Evolutionary conservation across 2,329 filamentous ascomycete genomes (phyloP).

Genomic region (Neopestalotiopsis sp.): DNA sequence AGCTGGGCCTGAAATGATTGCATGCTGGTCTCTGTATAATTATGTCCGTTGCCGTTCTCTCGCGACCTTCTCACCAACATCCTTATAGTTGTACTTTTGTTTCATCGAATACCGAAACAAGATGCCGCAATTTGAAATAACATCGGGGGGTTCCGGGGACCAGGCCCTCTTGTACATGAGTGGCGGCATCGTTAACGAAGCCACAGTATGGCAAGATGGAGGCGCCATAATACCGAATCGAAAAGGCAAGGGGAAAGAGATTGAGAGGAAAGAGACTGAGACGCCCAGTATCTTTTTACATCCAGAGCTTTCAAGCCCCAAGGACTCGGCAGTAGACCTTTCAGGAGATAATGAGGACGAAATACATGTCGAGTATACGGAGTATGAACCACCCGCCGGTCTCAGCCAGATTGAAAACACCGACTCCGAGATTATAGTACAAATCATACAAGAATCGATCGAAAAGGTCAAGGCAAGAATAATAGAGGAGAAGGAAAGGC

Average conservation of each 20-base stretch:
- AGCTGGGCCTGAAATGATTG: not conserved
- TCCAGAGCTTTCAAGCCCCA: constrained; percentile 10
- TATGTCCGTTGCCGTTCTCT: not conserved
- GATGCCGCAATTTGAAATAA: not conserved
- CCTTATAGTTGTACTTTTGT: not conserved
- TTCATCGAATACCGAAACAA: not conserved
- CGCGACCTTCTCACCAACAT: not conserved
- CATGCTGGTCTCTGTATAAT: not conserved
- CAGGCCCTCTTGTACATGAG: not conserved
- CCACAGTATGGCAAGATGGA: constrained; percentile 4
- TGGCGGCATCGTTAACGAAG: not conserved
- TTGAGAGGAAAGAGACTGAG: constrained; percentile 24
- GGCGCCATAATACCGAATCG: constrained; percentile 17
- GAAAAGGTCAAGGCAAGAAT: constrained; percentile 48
- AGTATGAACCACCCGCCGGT: constrained; percentile 51
- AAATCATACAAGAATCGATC: constrained; percentile 51
- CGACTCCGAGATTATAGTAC: constrained; percentile 45
- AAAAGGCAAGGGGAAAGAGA: constrained; percentile 32
- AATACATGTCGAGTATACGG: constrained; percentile 46
- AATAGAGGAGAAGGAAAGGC: constrained; percentile 37
- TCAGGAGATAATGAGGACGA: not conserved
- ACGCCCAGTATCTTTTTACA: not conserved
- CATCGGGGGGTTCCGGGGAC: not conserved
- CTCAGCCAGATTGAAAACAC: constrained; percentile 44
- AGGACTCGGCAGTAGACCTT: constrained; percentile 28